Evolutionary conservation across 164 flowering plant genomes (phyloP).

Genomic region (Platanus orientalis): DNA sequence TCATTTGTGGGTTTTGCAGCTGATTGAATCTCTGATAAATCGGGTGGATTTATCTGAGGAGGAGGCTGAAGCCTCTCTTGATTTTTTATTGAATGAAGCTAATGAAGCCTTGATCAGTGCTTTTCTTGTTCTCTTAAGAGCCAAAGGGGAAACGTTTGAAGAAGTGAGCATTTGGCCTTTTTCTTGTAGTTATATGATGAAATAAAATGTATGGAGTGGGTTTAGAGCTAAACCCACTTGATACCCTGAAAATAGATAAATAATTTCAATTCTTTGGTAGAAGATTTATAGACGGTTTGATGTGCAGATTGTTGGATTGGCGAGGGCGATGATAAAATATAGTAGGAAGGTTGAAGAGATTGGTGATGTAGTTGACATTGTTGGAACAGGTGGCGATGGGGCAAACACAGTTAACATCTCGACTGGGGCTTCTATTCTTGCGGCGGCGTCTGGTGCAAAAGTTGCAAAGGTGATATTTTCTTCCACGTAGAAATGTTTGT

Average conservation of each 20-base stretch:
- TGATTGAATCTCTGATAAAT: slow-evolving; percentile 66
- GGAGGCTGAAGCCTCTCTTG: slow-evolving; percentile 76
- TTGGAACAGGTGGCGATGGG: slow-evolving; percentile 96
- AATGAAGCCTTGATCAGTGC: slow-evolving; percentile 82
- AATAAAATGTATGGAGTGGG: background rate
- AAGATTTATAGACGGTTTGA: background rate
- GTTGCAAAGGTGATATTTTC: slow-evolving; percentile 71
- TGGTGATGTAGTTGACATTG: no score
- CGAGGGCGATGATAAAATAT: slow-evolving; percentile 76
- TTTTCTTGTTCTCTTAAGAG: slow-evolving; percentile 82
- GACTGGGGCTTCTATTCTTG: slow-evolving; percentile 89
- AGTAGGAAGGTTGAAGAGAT: no score
- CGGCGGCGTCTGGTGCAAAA: slow-evolving; percentile 94
- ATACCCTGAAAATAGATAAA: background rate
- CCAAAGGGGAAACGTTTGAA: slow-evolving; percentile 92
- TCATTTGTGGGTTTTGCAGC: slow-evolving; percentile 31
- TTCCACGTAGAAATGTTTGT: no score
- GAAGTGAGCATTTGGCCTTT: slow-evolving; percentile 43
- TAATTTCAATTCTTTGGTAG: background rate
- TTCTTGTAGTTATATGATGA: background rate
- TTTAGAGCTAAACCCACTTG: background rate
- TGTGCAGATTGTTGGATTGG: slow-evolving; percentile 79
- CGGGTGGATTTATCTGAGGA: slow-evolving; percentile 69
- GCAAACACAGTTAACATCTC: slow-evolving; percentile 93
- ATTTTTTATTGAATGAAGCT: slow-evolving; percentile 59